Conservation (phyloP, 108 stramenopile genomes). For the Tribonema minus region DNA sequence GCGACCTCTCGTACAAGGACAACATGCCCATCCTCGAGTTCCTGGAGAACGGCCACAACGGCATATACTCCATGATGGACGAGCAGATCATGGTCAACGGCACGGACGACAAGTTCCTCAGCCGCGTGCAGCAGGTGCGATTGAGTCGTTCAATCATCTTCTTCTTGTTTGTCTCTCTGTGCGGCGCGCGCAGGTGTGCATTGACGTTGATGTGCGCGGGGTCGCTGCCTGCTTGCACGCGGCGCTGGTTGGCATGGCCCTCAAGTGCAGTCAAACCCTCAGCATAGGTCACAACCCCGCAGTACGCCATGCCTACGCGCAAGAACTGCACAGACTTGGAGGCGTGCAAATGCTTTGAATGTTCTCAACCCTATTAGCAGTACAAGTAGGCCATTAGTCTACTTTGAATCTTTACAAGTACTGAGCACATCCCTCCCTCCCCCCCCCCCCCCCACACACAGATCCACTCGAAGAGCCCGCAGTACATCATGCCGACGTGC, state of each 20-base stretch:
- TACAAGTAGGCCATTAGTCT: too few species aligned
- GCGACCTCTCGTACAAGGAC: conserved; percentile 82
- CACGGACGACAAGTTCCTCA: conserved; percentile 41
- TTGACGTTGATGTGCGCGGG: too few species aligned
- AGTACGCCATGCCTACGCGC: conserved; percentile 43
- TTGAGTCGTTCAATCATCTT: too few species aligned
- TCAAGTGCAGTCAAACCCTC: too few species aligned
- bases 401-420: too few species aligned
- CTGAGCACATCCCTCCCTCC: too few species aligned
- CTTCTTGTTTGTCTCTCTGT: too few species aligned
- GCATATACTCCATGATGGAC: conserved; percentile 58
- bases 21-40: conserved; percentile 94
- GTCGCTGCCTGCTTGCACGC: too few species aligned
- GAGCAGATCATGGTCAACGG: conserved; percentile 55
- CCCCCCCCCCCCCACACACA: too few species aligned
- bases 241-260: too few species aligned
- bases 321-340: conserved; percentile 42
- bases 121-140: conserved; percentile 32
- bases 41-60: conserved; percentile 72
- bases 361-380: too few species aligned
- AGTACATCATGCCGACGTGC: conserved; percentile 44
- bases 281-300: conserved; percentile 22
- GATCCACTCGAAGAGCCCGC: conserved; percentile 29
- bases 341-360: conserved; percentile 64
- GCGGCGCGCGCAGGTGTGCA: too few species aligned